Evolutionary conservation across 1,284 basidiomycete genomes (phyloP), one percentile per base, ranked within the genome.

Genomic region (Pseudozyma hubeiensis): DNA sequence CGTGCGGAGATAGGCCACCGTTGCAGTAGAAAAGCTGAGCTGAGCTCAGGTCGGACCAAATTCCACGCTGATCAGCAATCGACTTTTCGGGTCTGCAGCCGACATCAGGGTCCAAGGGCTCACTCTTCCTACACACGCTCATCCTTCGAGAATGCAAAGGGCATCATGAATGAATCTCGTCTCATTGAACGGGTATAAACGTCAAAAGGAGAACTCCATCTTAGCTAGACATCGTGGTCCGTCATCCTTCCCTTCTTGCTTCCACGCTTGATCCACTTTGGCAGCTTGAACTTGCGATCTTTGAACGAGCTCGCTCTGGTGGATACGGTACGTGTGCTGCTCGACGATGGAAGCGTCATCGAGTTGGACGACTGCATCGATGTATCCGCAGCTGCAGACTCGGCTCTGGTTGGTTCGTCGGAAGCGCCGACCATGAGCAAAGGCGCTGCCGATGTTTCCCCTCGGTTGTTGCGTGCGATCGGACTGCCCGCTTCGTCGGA

Each of bases 401-500:
- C 39, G n/a, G n/a, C 46, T 29, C 46, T 55, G 31, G 17, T 31
- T 0, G 44, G 11, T 2, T 55, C 48, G 11, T 39, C 7, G 7
- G 43, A 47, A 7, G 31, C 57, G 19, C 46, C 44, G 39, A 64
- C 58, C 9, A 47, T 30, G 11, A 64, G 40, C 30, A 60, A 19
- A 4, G 60, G 34, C 7, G 53, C 41, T 29, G 55, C 44, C 13
- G 19, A 24, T 14, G 35, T 19, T 16, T 64, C 56, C 24, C 53
- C 19, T 24, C 50, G 52, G 8, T 19, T 14, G 13, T 17, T 59
- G 24, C 64, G 51, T n/a, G 41, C 64, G 6, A 67, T 46, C 8
- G 69, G 69, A 31, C 69, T 72, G 14, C 69, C 69, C 4, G 64
- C 69, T 41, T 72, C 69, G 19, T 66, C 53, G 8, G 60, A 47